These are phyloP conservation scores for Tolypocladium pustulatum DNA, from an alignment of 2,329 filamentous ascomycete genomes.

Conservation along the genomic window DNA sequence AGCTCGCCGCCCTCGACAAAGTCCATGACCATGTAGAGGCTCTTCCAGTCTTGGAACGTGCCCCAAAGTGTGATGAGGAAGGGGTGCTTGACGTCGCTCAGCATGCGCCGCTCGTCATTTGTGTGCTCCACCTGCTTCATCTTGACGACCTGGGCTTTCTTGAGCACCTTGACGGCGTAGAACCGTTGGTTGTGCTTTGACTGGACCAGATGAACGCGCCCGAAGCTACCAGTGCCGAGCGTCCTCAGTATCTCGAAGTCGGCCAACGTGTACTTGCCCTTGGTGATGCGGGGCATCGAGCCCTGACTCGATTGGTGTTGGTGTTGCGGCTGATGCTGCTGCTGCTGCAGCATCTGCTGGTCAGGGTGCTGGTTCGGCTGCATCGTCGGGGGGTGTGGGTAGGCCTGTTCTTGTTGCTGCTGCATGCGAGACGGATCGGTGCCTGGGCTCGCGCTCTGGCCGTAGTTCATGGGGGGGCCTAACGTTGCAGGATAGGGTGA, in stretches of 20 bases:
- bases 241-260: constrained; percentile 90
- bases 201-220: constrained; percentile 90
- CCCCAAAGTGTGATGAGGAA: constrained; percentile 98
- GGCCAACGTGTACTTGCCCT: constrained; percentile 89
- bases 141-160: constrained; percentile 97
- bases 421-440: constrained; percentile 23
- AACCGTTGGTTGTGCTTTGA: constrained; percentile 97
- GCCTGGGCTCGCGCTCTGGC: constrained; percentile 25
- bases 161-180: constrained; percentile 97
- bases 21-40: constrained; percentile 99
- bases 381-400: constrained; percentile 11
- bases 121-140: constrained; percentile 99
- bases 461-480: constrained; percentile 12
- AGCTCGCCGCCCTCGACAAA: constrained; percentile 98
- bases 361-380: constrained; percentile 16
- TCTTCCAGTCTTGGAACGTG: constrained; percentile 90
- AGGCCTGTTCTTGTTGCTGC: constrained; percentile 24
- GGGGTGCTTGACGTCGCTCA: constrained; percentile 93
- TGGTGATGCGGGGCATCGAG: constrained; percentile 57
- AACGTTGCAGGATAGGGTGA: constrained; percentile 16
- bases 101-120: constrained; percentile 93
- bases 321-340: constrained; percentile 17
- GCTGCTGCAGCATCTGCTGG: constrained; percentile 12
- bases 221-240: constrained; percentile 92
- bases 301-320: constrained; percentile 21